Evolutionary conservation across 2,329 filamentous ascomycete species (phyloP).

Genomic region (Phyllosticta citribraziliensis): DNA sequence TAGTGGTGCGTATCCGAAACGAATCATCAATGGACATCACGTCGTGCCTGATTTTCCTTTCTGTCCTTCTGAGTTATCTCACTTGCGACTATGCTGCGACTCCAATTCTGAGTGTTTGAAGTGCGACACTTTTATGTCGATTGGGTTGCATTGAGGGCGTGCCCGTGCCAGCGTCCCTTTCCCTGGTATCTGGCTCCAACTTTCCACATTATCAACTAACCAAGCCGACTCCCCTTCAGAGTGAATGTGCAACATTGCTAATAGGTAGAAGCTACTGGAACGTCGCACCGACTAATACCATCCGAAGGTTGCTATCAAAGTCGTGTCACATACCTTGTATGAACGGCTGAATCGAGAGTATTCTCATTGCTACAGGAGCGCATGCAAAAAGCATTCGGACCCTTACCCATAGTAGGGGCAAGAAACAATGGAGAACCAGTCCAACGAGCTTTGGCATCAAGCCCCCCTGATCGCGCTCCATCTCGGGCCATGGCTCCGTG

Average conservation of each 20-base stretch:
- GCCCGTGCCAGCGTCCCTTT: no score
- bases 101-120: background rate
- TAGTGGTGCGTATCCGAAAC: background rate
- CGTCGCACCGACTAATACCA: background rate
- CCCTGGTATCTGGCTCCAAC: no score
- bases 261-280: background rate
- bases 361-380: no score
- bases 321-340: no score
- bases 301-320: background rate
- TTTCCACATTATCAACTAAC: no score
- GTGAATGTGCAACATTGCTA: background rate
- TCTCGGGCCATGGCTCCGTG: background rate
- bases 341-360: no score
- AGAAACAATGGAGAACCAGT: no score
- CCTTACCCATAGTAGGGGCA: no score
- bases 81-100: background rate
- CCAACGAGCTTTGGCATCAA: no score
- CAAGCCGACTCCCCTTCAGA: no score
- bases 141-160: no score
- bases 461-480: background rate
- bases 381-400: no score
- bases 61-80: background rate
- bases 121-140: background rate
- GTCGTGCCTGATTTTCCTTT: background rate
- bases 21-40: background rate